A percentile compares a stretch with the other conserved stretches of the same genome.
Conservation (phyloP, 768 basidiomycete species). For the Leucocoprinus leucothites region DNA sequence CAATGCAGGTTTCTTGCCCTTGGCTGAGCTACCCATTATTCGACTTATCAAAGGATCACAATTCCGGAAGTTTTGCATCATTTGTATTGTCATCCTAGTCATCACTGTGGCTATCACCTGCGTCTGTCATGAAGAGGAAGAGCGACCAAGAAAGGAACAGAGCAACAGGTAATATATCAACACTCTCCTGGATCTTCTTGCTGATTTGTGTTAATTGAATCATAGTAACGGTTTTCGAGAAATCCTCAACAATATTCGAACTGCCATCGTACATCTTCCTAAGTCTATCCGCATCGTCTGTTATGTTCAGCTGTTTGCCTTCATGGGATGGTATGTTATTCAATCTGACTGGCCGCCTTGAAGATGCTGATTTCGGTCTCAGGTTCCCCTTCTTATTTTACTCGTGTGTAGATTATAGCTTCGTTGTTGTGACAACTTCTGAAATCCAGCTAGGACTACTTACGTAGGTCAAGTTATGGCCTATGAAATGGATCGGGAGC, state of each 20-base stretch:
- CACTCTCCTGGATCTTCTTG: background rate
- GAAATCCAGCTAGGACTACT: slow-evolving; percentile 63
- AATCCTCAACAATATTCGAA: slow-evolving; percentile 74
- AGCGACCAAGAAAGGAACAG: slow-evolving; percentile 41
- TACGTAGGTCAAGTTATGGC: slow-evolving; percentile 96
- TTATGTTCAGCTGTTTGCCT: slow-evolving; percentile 91
- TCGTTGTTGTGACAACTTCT: no score
- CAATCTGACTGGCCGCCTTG: background rate
- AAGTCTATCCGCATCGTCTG: slow-evolving; percentile 86
- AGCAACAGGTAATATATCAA: slow-evolving; percentile 34
- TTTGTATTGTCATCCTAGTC: slow-evolving; percentile 77
- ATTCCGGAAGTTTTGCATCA: slow-evolving; percentile 93
- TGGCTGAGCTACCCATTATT: slow-evolving; percentile 75
- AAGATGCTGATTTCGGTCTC: background rate
- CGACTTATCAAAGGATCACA: slow-evolving; percentile 84
- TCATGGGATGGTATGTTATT: slow-evolving; percentile 84
- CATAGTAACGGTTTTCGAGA: slow-evolving; percentile 58
- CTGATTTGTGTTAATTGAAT: background rate
- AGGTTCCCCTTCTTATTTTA: slow-evolving; percentile 98
- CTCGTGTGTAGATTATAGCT: slow-evolving; percentile 44
- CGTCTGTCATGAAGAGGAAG: slow-evolving; percentile 78
- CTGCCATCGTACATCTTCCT: slow-evolving; percentile 71
- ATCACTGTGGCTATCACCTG: slow-evolving; percentile 88
- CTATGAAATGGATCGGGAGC: slow-evolving; percentile 65
- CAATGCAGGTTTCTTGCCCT: slow-evolving; percentile 76